phyloP scores from a whole-genome alignment of 78 protist species.

The Planoprotostelium fungivorum region DNA sequence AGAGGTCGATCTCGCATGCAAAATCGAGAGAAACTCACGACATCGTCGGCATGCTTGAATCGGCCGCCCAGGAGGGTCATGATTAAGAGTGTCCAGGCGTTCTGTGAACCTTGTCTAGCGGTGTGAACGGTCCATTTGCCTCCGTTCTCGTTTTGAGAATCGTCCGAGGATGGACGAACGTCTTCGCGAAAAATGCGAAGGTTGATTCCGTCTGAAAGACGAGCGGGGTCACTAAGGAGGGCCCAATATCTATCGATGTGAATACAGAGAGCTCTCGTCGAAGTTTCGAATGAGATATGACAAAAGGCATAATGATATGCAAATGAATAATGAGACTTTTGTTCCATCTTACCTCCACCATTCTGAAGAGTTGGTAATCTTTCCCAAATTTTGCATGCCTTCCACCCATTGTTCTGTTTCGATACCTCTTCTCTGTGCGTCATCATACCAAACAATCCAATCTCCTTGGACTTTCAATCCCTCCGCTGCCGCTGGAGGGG shows the following conservation, averaged over 20 bases:
- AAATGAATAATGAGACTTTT: not conserved
- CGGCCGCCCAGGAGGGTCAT: not conserved
- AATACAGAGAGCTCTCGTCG: no score
- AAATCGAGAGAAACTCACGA: not conserved
- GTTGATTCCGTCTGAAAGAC: not conserved
- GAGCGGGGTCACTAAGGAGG: not conserved
- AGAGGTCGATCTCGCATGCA: not conserved
- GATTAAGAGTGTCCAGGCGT: not conserved
- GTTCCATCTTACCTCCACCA: not conserved
- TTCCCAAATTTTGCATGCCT: not conserved
- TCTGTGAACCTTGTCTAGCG: not conserved
- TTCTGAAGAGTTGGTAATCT: not conserved
- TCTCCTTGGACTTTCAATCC: not conserved
- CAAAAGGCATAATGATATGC: no score
- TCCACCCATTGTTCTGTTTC: not conserved
- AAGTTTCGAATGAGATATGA: no score
- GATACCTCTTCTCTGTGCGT: not conserved
- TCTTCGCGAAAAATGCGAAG: not conserved
- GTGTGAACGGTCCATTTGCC: not conserved
- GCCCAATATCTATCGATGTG: not conserved
- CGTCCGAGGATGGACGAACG: not conserved
- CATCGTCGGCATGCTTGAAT: not conserved
- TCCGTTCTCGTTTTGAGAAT: not conserved
- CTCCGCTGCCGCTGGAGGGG: not conserved
- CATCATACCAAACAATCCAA: not conserved